Evolutionary conservation across 805 yeast genomes (phyloP), one percentile per base, ranked within the genome.

Genomic region (Schwanniomyces polymorphus): DNA sequence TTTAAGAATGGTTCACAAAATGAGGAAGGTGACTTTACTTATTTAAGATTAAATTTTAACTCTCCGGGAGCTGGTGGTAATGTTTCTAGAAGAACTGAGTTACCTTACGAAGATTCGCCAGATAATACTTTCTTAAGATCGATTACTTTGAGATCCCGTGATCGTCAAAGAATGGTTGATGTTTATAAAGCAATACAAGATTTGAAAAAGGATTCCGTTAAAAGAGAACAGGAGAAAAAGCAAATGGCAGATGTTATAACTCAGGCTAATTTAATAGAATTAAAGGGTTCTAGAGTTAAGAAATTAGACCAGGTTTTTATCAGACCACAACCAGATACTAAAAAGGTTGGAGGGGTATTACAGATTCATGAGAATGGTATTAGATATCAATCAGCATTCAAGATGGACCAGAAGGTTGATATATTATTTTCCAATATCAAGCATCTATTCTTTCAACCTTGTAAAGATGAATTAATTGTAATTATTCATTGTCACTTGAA

Each of bases 251-350:
- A 94, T 63, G 97, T 92, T 44, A 92, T 92, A 27, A 85, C 88
- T 41, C 99, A 92, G 71, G 98, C 91, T 45, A 88, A 80, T 56
- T 78, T 92, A 58, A 71, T 90, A 49, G 97, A 91, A 67, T 80
- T 86, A 48, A 84, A 82, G 63, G 87, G 88, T 9, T 87, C 91
- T 39, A 81, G 98, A 58, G 88, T 96, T 31, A 84, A 84, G 68
- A 84, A 92, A 63, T 74, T 94, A 53, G 98, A 92, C 53, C 85
- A 86, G 50, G 91, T 94, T 1, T 90, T 85, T 63, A 86, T 91
- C 42, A 85, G 98, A 64, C 99, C 99, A 34, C 89, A 91, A 41
- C 97, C 97, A 0, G 99, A 92, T 65, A 87, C 97, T n/a, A 92
- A 92, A 65, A 88, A 97, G 67, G 84, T 86, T 26, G 92, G 97